Evolutionary conservation across 1,139 yeast species (phyloP).

Genomic region (Groenewaldozyma auringiensis): DNA sequence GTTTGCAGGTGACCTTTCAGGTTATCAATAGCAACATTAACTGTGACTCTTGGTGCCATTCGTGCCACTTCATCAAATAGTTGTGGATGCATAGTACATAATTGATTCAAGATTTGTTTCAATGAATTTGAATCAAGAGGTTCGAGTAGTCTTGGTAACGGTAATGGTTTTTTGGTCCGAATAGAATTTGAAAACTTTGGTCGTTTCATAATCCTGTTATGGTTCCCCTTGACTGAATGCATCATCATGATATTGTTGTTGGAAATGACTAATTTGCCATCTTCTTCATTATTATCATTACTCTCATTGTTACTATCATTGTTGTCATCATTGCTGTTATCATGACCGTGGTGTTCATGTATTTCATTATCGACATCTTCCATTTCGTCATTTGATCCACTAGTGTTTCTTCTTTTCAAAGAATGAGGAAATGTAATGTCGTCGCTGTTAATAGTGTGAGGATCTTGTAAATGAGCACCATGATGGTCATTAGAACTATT

Average conservation of each 20-base stretch:
- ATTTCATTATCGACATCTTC: conserved; percentile 1
- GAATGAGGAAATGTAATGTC: neutral
- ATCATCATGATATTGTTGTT: too few species aligned
- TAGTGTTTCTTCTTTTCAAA: conserved; percentile 5
- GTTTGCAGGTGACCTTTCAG: conserved; percentile 42
- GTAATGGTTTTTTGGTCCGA: conserved; percentile 34
- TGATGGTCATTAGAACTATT: neutral
- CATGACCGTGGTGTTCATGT: conserved; percentile 4
- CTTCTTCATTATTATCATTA: too few species aligned
- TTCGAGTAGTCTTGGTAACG: conserved; percentile 56
- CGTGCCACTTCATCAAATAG: conserved; percentile 44
- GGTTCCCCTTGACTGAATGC: neutral
- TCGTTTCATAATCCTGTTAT: neutral
- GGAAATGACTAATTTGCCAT: too few species aligned
- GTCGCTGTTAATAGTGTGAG: too few species aligned
- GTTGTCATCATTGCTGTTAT: neutral
- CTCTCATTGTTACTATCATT: conserved; percentile 1
- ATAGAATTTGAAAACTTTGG: neutral
- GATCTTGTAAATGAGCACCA: neutral
- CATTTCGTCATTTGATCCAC: conserved; percentile 5
- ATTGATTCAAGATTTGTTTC: conserved; percentile 43
- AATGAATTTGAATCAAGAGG: conserved; percentile 53
- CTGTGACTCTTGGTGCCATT: conserved; percentile 53
- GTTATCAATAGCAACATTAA: conserved; percentile 44
- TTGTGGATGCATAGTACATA: conserved; percentile 58